Percentiles rank a stretch among this genome's conserved stretches.
Conservation (phyloP, 352 stramenopile genomes). For the Pythium diclinum region DNA sequence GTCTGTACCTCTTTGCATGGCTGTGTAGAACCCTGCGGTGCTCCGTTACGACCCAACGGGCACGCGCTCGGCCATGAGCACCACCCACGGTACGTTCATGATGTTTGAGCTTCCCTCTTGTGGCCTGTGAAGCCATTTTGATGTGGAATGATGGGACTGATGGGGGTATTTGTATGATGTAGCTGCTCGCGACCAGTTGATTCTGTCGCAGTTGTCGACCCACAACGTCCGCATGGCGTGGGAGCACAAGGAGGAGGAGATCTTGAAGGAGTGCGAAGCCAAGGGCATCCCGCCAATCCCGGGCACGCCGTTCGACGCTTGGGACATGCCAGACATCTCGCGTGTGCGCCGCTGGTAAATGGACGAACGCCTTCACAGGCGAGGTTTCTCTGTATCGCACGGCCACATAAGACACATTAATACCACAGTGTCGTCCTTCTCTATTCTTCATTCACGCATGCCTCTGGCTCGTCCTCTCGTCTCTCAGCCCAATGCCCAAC, state of each 20-base stretch:
- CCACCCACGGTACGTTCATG: constrained; percentile 52
- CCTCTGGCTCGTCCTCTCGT: too few relatives aligned
- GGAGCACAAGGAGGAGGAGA: constrained; percentile 70
- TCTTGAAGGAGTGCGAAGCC: constrained; percentile 63
- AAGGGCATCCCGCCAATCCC: constrained; percentile 76
- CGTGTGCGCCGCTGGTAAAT: constrained; percentile 69
- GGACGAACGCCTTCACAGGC: not conserved
- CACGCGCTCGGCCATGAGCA: constrained; percentile 85
- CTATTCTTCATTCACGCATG: not conserved
- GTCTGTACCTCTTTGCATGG: not conserved
- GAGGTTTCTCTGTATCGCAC: constrained; percentile 6
- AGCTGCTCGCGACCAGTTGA: constrained; percentile 69
- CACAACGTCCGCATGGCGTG: constrained; percentile 85
- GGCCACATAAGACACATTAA: constrained; percentile 7
- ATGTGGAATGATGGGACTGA: not conserved
- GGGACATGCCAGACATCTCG: constrained; percentile 61
- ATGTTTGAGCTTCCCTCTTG: not conserved
- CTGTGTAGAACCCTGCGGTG: constrained; percentile 60
- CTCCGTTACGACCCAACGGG: constrained; percentile 79
- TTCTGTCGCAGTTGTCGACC: constrained; percentile 59
- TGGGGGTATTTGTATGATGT: not conserved
- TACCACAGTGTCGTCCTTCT: constrained; percentile 2
- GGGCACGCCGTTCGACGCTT: constrained; percentile 59
- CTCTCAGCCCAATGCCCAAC: too few relatives aligned
- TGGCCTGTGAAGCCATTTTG: not conserved